These are phyloP conservation scores for Cystofilobasidium capitatum DNA, from an alignment of 768 basidiomycete species.

Conservation along the genomic window DNA sequence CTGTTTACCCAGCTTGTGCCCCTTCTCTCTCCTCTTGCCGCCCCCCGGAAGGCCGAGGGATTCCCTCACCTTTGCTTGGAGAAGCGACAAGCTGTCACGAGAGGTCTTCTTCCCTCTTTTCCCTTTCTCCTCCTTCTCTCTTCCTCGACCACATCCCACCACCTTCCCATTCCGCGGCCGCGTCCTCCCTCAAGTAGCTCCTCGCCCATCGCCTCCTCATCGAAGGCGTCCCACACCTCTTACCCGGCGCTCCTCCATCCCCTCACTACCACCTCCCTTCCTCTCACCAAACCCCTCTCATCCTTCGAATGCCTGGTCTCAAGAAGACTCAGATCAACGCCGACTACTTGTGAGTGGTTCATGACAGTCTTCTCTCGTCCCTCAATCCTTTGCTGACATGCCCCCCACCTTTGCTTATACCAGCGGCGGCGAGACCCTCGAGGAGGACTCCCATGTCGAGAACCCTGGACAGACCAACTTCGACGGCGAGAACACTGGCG, in stretches of 20 bases:
- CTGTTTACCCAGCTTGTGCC: no score
- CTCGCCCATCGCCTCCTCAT: neutral
- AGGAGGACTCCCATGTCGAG: neutral
- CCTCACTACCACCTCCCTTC: neutral
- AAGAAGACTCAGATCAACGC: slow-evolving; percentile 23
- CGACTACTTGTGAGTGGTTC: neutral
- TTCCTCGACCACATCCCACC: neutral
- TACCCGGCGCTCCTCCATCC: neutral
- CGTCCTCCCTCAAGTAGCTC: neutral
- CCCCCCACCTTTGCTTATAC: neutral
- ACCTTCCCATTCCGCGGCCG: neutral
- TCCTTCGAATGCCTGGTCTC: slow-evolving; percentile 8
- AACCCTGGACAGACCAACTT: neutral
- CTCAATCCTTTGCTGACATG: slow-evolving; percentile 2
- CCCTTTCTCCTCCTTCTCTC: neutral
- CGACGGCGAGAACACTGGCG: neutral
- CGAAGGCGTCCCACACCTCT: neutral
- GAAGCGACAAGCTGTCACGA: neutral
- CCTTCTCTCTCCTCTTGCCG: no score
- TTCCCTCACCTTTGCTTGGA: no score
- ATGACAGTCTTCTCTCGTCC: neutral
- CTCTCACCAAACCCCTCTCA: neutral
- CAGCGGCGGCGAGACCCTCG: neutral
- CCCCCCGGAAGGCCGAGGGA: no score
- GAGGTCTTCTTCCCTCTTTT: neutral